These are phyloP conservation scores for Neonectria faginata DNA, from an alignment of 2,329 filamentous ascomycete genomes.

Conservation along the genomic window DNA sequence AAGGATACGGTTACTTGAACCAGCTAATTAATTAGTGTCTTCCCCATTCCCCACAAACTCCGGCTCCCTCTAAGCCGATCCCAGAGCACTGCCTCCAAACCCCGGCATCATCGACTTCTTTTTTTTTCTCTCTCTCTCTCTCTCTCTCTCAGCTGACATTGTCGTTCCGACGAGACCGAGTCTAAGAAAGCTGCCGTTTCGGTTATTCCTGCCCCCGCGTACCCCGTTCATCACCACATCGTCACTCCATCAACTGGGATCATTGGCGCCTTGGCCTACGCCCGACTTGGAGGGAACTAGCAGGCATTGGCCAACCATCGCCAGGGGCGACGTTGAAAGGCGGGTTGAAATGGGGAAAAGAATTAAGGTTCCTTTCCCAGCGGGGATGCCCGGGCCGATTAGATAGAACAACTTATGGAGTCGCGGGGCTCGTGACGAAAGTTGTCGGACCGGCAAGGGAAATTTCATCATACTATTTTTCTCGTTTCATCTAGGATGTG, in stretches of 20 bases:
- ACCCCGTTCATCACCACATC: background rate
- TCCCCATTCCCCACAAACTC: background rate
- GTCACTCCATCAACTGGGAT: background rate
- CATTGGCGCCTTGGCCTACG: background rate
- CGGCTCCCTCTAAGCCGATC: background rate
- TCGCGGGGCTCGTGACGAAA: background rate
- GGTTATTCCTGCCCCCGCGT: background rate
- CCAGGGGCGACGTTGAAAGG: background rate
- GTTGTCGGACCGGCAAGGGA: background rate
- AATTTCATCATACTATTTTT: too few species aligned
- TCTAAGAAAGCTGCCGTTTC: background rate
- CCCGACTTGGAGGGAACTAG: background rate
- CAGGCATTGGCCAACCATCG: background rate
- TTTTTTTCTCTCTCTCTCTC: background rate
- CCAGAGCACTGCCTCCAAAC: background rate
- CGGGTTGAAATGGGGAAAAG: background rate
- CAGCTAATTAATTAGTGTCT: background rate
- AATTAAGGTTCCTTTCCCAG: background rate
- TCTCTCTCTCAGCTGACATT: background rate
- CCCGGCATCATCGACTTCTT: background rate
- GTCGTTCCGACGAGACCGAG: background rate
- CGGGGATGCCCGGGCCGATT: constrained; percentile 2
- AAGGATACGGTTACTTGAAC: background rate
- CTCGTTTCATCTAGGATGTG: too few species aligned
- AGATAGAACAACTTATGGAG: background rate